A percentile compares a stretch with the other conserved stretches of the same genome.
These are phyloP conservation scores for Berberis thunbergii DNA, from an alignment of 164 flowering plant species.

Conservation along the genomic window DNA sequence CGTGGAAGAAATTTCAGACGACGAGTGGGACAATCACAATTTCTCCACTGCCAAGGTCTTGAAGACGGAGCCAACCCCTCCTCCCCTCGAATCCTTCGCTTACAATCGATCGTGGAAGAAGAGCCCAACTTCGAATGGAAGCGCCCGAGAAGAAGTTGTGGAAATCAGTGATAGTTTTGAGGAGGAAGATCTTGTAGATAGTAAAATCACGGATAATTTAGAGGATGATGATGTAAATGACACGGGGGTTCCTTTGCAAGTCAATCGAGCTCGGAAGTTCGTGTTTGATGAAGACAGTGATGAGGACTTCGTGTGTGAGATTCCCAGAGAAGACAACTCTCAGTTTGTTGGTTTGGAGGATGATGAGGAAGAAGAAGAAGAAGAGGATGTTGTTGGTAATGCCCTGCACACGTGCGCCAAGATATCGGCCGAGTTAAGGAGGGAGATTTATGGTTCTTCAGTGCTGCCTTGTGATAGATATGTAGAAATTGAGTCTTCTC, in stretches of 20 bases:
- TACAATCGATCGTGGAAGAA: slow-evolving; percentile 18
- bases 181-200: slow-evolving; percentile 11
- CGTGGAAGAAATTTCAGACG: slow-evolving; percentile 24
- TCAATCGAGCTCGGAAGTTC: slow-evolving; percentile 49
- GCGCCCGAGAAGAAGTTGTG: neutral
- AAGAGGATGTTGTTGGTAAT: slow-evolving; percentile 71
- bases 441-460: slow-evolving; percentile 69
- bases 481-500: slow-evolving; percentile 61
- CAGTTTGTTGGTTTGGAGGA: slow-evolving; percentile 7
- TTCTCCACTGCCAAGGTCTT: slow-evolving; percentile 59
- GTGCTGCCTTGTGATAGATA: slow-evolving; percentile 42
- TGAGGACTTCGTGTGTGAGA: slow-evolving; percentile 17
- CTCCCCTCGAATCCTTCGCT: slow-evolving; percentile 70
- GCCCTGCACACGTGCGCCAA: slow-evolving; percentile 83
- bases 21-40: slow-evolving; percentile 32
- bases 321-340: slow-evolving; percentile 16
- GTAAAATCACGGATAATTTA: slow-evolving; percentile 15
- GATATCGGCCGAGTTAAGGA: slow-evolving; percentile 58
- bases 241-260: slow-evolving; percentile 12
- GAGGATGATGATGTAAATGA: slow-evolving; percentile 57
- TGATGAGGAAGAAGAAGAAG: slow-evolving; percentile 24
- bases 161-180: slow-evolving; percentile 19
- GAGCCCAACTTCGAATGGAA: neutral
- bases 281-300: slow-evolving; percentile 50
- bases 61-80: slow-evolving; percentile 31